Evolutionary conservation across 78 protist genomes (phyloP).

Genomic region (Salpingoeca rosetta): DNA sequence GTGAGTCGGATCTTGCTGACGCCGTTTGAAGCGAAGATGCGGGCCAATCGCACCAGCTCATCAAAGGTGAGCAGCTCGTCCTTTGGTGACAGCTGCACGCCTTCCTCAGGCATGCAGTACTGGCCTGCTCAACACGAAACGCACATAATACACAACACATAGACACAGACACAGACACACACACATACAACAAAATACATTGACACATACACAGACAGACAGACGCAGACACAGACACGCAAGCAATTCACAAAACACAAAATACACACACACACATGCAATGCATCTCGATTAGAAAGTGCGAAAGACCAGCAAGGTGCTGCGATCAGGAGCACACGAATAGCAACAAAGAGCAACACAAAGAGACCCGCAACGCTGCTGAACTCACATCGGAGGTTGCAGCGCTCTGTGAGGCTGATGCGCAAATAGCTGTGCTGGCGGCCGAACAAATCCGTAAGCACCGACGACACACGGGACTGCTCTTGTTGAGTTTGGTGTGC

Average conservation of each 20-base stretch:
- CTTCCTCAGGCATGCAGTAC: conserved; percentile 86
- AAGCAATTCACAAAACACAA: too few relatives aligned
- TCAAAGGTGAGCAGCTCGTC: conserved; percentile 38
- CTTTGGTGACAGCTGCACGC: conserved; percentile 52
- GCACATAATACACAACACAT: too few relatives aligned
- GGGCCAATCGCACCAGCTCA: conserved; percentile 52
- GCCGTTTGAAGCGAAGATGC: conserved; percentile 55
- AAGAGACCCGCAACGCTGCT: too few relatives aligned
- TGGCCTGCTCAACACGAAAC: conserved; percentile 39
- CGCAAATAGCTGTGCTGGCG: conserved; percentile 75
- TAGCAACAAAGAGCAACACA: background rate
- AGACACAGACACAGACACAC: too few relatives aligned
- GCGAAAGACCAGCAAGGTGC: too few relatives aligned
- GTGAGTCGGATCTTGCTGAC: conserved; percentile 76
- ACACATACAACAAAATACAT: too few relatives aligned
- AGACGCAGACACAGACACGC: too few relatives aligned
- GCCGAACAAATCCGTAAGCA: conserved; percentile 51
- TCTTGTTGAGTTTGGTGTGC: too few relatives aligned
- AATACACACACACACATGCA: background rate
- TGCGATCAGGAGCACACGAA: background rate
- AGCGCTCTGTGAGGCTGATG: conserved; percentile 71
- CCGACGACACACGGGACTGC: background rate
- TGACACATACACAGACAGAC: too few relatives aligned
- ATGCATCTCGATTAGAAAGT: background rate
- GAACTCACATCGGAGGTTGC: conserved; percentile 56